Percentiles rank a stretch among this genome's conserved stretches.
Conservation (phyloP, 2,329 filamentous ascomycete genomes). For the Aspergillus puulaauensis region DNA sequence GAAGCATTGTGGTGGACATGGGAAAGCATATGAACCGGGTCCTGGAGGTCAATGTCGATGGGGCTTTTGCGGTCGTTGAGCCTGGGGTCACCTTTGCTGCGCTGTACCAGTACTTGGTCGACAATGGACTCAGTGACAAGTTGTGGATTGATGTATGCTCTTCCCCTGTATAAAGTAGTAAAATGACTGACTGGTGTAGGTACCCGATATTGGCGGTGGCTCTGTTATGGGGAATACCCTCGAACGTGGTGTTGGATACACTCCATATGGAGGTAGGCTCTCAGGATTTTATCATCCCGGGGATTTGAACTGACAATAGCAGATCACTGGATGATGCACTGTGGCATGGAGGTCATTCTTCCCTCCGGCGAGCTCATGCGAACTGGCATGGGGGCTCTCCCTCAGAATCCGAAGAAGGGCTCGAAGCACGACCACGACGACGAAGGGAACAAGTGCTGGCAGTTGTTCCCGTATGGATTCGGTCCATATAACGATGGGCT, state of each 20-base stretch:
- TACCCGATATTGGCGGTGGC: conserved; percentile 39
- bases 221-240: conserved; percentile 46
- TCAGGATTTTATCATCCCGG: background rate
- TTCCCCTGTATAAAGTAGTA: background rate
- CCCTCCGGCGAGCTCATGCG: conserved; percentile 47
- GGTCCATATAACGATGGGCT: conserved; percentile 45
- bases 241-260: conserved; percentile 50
- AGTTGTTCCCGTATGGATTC: conserved; percentile 28
- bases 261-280: conserved; percentile 32
- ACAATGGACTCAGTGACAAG: background rate
- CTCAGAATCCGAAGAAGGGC: background rate
- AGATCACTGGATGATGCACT: conserved; percentile 12
- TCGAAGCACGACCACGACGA: background rate
- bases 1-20: conserved; percentile 48
- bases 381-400: conserved; percentile 48
- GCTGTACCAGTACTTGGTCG: conserved; percentile 42
- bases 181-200: background rate
- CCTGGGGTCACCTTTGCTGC: conserved; percentile 56
- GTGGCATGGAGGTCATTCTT: conserved; percentile 48
- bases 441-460: conserved; percentile 22
- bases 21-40: conserved; percentile 50
- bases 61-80: conserved; percentile 54
- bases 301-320: background rate
- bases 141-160: background rate
- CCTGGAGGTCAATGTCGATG: conserved; percentile 51